phyloP scores from a whole-genome alignment of 257 asterid genomes.

The Anisodus tanguticus region DNA sequence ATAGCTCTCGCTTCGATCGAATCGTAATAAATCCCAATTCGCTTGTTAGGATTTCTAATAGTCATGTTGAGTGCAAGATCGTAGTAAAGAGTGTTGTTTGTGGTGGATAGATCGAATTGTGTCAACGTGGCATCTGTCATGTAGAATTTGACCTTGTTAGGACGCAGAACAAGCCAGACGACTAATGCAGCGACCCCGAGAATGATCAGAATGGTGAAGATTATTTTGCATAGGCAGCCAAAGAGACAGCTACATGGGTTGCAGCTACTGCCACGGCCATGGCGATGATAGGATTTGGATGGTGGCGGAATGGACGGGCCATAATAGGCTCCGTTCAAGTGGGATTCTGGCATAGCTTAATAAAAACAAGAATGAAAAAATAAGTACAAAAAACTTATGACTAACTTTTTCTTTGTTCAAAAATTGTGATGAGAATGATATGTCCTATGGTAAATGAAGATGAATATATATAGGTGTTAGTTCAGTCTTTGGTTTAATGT shows the following conservation, averaged over 20 bases:
- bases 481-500: neutral
- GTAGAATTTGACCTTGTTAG: conserved; percentile 63
- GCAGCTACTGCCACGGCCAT: conserved; percentile 62
- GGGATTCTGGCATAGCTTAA: conserved; percentile 19
- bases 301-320: conserved; percentile 82
- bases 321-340: conserved; percentile 83
- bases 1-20: conserved; percentile 65
- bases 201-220: conserved; percentile 55
- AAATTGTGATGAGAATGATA: neutral
- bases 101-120: conserved; percentile 28
- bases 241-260: conserved; percentile 79
- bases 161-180: conserved; percentile 79
- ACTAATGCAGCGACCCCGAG: conserved; percentile 48
- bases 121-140: conserved; percentile 46
- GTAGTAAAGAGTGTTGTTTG: conserved; percentile 64
- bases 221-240: conserved; percentile 64
- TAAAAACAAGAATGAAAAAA: neutral
- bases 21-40: conserved; percentile 86
- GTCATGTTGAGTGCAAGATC: conserved; percentile 70
- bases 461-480: neutral
- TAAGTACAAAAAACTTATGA: neutral
- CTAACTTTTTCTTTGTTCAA: neutral
- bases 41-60: conserved; percentile 78
- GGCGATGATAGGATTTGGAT: conserved; percentile 56
- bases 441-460: neutral